Percentiles rank a stretch among this genome's conserved stretches.
These are phyloP conservation scores for Fraxinus americana DNA, from an alignment of 257 asterid genomes.

Conservation along the genomic window DNA sequence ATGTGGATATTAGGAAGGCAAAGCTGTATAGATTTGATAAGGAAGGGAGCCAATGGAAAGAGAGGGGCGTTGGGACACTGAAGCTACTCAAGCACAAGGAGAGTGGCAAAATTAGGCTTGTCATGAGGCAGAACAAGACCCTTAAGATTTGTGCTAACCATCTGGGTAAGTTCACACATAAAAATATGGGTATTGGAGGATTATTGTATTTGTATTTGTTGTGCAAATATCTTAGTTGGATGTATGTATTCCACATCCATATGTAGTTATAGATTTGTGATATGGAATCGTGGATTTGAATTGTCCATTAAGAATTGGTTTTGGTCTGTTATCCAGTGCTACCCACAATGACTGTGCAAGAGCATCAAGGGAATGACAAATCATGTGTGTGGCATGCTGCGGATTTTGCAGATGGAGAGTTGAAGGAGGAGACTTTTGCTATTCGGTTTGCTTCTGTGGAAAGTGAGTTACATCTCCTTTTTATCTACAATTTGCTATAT, in stretches of 20 bases:
- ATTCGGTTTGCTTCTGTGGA: conserved; percentile 48
- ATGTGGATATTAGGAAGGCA: neutral
- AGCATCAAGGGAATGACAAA: conserved; percentile 56
- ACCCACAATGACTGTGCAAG: conserved; percentile 44
- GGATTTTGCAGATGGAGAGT: conserved; percentile 58
- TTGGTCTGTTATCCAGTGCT: conserved; percentile 29
- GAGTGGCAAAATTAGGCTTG: conserved; percentile 19
- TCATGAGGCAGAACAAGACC: conserved; percentile 26
- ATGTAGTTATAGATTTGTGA: neutral
- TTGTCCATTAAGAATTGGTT: neutral
- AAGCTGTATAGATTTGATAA: conserved; percentile 26
- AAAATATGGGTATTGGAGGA: neutral
- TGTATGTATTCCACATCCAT: neutral
- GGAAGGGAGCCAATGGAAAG: conserved; percentile 28
- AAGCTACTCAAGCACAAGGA: conserved; percentile 26
- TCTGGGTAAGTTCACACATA: conserved; percentile 7
- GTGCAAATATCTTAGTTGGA: neutral
- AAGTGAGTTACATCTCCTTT: conserved; percentile 30
- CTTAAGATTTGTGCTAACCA: conserved; percentile 27
- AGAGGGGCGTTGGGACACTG: conserved; percentile 24
- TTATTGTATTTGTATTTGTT: neutral
- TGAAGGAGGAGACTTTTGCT: conserved; percentile 50
- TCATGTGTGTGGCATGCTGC: conserved; percentile 65
- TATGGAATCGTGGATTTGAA: neutral
- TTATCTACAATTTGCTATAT: neutral